Evolutionary conservation across 164 flowering plant genomes (phyloP).

Genomic region (Macadamia integrifolia): DNA sequence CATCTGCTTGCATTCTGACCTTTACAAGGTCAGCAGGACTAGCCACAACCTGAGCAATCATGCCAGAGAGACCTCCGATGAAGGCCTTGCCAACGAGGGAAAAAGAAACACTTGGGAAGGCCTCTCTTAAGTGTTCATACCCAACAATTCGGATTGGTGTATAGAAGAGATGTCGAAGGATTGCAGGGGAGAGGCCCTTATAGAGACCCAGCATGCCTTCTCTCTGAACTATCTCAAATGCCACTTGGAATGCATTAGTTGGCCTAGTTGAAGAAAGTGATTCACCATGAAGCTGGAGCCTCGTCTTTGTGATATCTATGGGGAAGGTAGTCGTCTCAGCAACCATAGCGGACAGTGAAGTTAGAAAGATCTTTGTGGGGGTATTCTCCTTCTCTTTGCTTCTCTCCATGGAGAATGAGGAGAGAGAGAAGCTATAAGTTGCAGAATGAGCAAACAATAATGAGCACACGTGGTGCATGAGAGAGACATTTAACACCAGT

Average conservation of each 20-base stretch:
- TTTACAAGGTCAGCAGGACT: conserved; percentile 94
- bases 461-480: not conserved
- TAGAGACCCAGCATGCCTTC: conserved; percentile 61
- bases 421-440: not conserved
- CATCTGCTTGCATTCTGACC: conserved; percentile 95
- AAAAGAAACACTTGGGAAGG: conserved; percentile 20
- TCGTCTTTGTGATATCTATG: conserved; percentile 75
- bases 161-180: conserved; percentile 73
- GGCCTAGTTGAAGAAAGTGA: conserved; percentile 15
- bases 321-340: conserved; percentile 86
- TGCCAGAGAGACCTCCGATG: conserved; percentile 73
- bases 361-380: conserved; percentile 34
- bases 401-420: not conserved
- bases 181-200: conserved; percentile 73
- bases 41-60: conserved; percentile 81
- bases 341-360: conserved; percentile 65
- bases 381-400: conserved; percentile 5
- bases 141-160: conserved; percentile 79
- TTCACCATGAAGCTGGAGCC: conserved; percentile 65
- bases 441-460: not conserved
- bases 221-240: conserved; percentile 28
- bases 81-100: conserved; percentile 50
- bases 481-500: not conserved
- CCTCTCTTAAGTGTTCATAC: conserved; percentile 55
- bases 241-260: conserved; percentile 49